These are phyloP conservation scores for Magnusiomyces paraingens DNA, from an alignment of 1,139 yeast genomes.

Conservation along the genomic window DNA sequence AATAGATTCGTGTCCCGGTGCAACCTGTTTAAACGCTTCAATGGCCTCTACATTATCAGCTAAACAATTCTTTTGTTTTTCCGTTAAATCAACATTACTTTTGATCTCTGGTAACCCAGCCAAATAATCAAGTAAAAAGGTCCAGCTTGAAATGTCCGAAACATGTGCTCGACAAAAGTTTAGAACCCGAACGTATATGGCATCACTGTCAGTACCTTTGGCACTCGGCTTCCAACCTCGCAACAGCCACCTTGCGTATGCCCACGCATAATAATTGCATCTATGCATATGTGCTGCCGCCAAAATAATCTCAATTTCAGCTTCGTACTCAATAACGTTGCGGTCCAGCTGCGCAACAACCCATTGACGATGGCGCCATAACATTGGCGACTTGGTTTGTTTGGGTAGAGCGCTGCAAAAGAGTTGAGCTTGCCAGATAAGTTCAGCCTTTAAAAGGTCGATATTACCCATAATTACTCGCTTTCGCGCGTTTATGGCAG, in stretches of 20 bases:
- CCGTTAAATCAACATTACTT: not conserved
- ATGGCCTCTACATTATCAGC: not conserved
- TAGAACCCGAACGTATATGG: conserved; percentile 19
- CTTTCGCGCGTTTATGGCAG: conserved; percentile 31
- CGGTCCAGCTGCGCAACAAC: conserved; percentile 15
- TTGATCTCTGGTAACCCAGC: conserved; percentile 4
- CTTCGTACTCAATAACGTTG: not conserved
- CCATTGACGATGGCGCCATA: conserved; percentile 37
- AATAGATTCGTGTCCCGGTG: conserved; percentile 23
- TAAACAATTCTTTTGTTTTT: not conserved
- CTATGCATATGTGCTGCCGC: conserved; percentile 37
- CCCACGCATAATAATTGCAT: conserved; percentile 42
- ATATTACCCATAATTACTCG: conserved; percentile 14
- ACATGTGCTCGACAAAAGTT: conserved; percentile 34
- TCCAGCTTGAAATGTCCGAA: conserved; percentile 44
- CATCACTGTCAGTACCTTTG: conserved; percentile 9
- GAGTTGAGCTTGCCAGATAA: conserved; percentile 26
- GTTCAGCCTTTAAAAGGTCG: conserved; percentile 21
- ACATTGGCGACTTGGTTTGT: conserved; percentile 35
- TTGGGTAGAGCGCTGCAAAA: conserved; percentile 31
- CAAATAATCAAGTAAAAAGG: conserved; percentile 27
- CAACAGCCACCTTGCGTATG: conserved; percentile 35
- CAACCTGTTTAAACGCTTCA: conserved; percentile 1
- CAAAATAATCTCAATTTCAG: conserved; percentile 29
- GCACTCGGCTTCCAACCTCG: not conserved